Base-by-base conservation (phyloP, 1,139 yeast genomes). In the Protomyces arabidopsidicola region DNA sequence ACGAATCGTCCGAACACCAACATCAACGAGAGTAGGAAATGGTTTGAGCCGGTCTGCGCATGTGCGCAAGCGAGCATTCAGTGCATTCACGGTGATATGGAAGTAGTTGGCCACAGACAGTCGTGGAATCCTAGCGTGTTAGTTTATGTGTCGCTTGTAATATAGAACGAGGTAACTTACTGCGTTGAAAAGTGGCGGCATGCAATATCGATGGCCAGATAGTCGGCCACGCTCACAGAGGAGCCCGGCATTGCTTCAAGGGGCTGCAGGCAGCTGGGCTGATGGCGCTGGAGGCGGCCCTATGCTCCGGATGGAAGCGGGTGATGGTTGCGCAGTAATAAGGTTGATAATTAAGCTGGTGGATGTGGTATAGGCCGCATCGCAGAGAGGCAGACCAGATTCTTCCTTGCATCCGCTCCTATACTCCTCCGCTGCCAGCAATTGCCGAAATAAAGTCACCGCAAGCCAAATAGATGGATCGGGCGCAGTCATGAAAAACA, bases 161-260 rank as follows among this genome's bases (percentile, higher is more conserved):
- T 5, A 10, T 10, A 8, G 8, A 18, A 20, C 24, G 18, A 16
- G 22, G 42, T 5, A 16, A 42, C 48, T 6, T 42, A 42, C 48
- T 18, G 48, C 12, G 48, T 16, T n/a, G 48, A 20, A n/a, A 42
- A 42, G 45, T 58, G 62, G 27, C 62, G 62, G 34, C 62, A 58
- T 18, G 62, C 62, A 20, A 58, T 38, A 12, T 58, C 62, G 39
- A 52, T 58, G 20, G 62, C 62, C 16, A 58, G 62, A 39, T 58
- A 58, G 48, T 58, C 62, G 31, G 62, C 56, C 18, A 58, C 45
- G 24, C 56, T 38, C 52, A 58, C 62, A n/a, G 55, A 53, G n/a
- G 52, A 38, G 52, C 56, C 55, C 16, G 62, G 62, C 62, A 58
- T 58, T 10, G 31, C 31, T 27, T 27, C 8, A 27, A 27, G 31